Percentiles rank a stretch among this genome's conserved stretches.
Conservation (phyloP, 305 asterid genomes). For the Solanum chacoense region DNA sequence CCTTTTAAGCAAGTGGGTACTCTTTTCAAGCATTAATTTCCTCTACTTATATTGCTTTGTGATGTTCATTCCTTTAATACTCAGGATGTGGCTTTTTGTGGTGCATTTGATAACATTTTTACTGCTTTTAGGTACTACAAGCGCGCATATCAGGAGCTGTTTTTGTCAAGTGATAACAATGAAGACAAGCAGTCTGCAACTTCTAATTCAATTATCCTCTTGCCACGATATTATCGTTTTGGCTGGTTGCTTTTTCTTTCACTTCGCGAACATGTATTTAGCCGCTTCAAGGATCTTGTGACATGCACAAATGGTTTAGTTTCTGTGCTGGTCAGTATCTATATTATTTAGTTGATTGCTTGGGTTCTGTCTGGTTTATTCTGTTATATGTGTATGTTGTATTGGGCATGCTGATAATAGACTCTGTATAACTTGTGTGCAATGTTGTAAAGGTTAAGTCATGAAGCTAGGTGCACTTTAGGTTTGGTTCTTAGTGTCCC, state of each 20-base stretch:
- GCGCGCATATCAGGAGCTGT: slow-evolving; percentile 63
- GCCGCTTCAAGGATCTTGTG: slow-evolving; percentile 73
- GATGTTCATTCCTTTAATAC: not conserved
- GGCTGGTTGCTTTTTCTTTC: slow-evolving; percentile 95
- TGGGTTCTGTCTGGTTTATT: slow-evolving; percentile 1
- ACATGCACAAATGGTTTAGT: slow-evolving; percentile 86
- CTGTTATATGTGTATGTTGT: not conserved
- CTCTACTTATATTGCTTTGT: not conserved
- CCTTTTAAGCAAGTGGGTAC: slow-evolving; percentile 80
- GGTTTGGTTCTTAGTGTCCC: not conserved
- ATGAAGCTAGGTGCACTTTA: not conserved
- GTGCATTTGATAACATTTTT: not conserved
- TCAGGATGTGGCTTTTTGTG: not conserved
- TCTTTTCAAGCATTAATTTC: slow-evolving; percentile 6
- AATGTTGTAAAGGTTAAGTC: not conserved
- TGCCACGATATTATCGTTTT: slow-evolving; percentile 63
- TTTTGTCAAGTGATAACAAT: slow-evolving; percentile 36
- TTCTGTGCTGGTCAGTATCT: slow-evolving; percentile 69
- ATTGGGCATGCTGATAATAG: not conserved
- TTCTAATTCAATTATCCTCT: slow-evolving; percentile 13
- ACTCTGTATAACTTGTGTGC: not conserved
- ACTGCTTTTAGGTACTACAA: slow-evolving; percentile 50
- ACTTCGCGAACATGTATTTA: slow-evolving; percentile 67
- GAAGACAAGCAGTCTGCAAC: slow-evolving; percentile 31
- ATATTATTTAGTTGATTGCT: slow-evolving; percentile 11